A percentile compares a stretch with the other conserved stretches of the same genome.
These are phyloP conservation scores for Neospermospora avenae DNA, from an alignment of 2,329 filamentous ascomycete genomes.

Conservation along the genomic window DNA sequence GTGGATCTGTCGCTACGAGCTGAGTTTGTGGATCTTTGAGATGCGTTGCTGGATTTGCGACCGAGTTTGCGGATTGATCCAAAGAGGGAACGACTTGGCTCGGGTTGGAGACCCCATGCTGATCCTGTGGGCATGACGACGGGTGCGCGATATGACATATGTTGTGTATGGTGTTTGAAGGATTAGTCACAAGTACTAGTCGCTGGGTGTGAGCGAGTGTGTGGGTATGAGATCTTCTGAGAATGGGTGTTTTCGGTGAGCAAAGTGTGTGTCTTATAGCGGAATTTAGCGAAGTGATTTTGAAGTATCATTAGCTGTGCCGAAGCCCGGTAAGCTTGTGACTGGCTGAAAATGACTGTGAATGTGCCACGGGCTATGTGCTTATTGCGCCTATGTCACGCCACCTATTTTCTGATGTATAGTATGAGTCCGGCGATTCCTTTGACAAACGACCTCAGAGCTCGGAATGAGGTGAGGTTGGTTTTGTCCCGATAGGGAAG, in stretches of 20 bases:
- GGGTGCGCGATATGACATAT: conserved; percentile 3
- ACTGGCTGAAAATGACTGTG: neutral
- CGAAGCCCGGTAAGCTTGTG: neutral
- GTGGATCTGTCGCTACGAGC: neutral
- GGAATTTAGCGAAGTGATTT: too few relatives aligned
- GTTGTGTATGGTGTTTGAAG: neutral
- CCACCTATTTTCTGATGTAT: neutral
- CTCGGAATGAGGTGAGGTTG: neutral
- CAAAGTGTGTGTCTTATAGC: neutral
- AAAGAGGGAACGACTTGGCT: conserved; percentile 14
- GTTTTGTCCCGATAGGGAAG: neutral
- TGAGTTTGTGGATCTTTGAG: conserved; percentile 11
- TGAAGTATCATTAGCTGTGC: neutral
- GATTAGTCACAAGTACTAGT: neutral
- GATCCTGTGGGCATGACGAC: conserved; percentile 14
- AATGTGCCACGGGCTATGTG: conserved; percentile 1
- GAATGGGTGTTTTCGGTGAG: neutral
- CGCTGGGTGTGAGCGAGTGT: neutral
- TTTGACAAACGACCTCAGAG: neutral
- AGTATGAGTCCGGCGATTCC: neutral
- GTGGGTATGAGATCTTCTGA: neutral
- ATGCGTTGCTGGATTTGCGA: conserved; percentile 19
- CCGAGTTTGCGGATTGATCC: conserved; percentile 24
- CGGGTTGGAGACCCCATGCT: conserved; percentile 10
- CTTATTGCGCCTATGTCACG: neutral